Conservation (phyloP, 345 rosid genomes). For the Rhizophora mangle region DNA sequence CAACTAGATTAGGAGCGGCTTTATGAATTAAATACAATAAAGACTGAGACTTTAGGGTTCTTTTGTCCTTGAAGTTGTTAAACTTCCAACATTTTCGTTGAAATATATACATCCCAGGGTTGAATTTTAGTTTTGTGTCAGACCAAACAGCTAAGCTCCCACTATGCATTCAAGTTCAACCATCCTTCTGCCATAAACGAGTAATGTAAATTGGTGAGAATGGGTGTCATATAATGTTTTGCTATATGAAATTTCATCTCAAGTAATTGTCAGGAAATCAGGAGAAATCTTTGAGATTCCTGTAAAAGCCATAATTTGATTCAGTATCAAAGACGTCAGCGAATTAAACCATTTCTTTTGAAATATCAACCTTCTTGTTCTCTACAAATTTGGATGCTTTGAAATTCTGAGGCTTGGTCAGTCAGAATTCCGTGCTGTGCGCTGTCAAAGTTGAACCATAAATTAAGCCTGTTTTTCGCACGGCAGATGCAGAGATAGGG, state of each 20-base stretch:
- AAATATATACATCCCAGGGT: not conserved
- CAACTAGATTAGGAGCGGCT: too few relatives aligned
- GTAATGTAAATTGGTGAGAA: not conserved
- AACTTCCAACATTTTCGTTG: not conserved
- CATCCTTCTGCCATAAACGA: not conserved
- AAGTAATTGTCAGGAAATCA: conserved; percentile 36
- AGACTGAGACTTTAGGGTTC: not conserved
- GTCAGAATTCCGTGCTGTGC: not conserved
- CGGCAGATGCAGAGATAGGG: not conserved
- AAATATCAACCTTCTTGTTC: conserved; percentile 1
- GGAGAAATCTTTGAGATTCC: not conserved
- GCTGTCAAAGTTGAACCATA: conserved; percentile 10
- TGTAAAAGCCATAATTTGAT: conserved; percentile 1
- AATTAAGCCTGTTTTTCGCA: conserved; percentile 1
- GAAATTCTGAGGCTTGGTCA: not conserved
- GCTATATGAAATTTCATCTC: conserved; percentile 16
- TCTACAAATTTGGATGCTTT: not conserved
- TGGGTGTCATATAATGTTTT: too few relatives aligned
- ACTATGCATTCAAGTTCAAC: not conserved
- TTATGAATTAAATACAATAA: not conserved
- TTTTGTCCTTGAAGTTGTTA: not conserved
- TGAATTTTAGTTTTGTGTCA: conserved; percentile 21
- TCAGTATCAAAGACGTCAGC: conserved; percentile 30
- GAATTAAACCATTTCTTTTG: not conserved
- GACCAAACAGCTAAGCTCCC: conserved; percentile 20